Evolutionary conservation across 805 yeast genomes (phyloP).

Genomic region (Candida ovalis): DNA sequence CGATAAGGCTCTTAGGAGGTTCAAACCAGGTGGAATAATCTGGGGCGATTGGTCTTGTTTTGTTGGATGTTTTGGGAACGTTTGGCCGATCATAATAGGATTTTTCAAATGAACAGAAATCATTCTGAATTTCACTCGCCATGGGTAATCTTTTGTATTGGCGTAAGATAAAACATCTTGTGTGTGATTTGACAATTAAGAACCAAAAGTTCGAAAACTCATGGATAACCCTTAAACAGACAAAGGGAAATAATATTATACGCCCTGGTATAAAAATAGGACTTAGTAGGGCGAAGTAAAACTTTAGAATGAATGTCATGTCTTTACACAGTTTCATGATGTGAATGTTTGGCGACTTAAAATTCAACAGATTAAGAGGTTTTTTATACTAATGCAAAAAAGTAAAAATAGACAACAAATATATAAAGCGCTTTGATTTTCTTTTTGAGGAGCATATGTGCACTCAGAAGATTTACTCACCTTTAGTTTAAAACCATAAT

Average conservation of each 20-base stretch:
- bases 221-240: conserved; percentile 15
- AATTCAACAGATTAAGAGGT: too few relatives aligned
- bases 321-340: too few relatives aligned
- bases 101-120: conserved; percentile 17
- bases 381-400: too few relatives aligned
- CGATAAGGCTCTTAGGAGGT: conserved; percentile 19
- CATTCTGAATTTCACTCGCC: conserved; percentile 21
- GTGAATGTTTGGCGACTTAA: too few relatives aligned
- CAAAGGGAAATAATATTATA: conserved; percentile 22
- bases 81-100: conserved; percentile 21
- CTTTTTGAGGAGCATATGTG: too few relatives aligned
- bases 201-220: conserved; percentile 19
- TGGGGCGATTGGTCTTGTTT: conserved; percentile 16
- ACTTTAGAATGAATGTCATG: too few relatives aligned
- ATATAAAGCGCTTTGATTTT: too few relatives aligned
- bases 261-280: conserved; percentile 22
- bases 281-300: too few relatives aligned
- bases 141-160: conserved; percentile 22
- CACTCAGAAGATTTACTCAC: too few relatives aligned
- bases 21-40: conserved; percentile 19
- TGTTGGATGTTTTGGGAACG: conserved; percentile 14
- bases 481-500: too few relatives aligned
- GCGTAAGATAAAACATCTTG: conserved; percentile 19
- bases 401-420: too few relatives aligned
- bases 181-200: conserved; percentile 15